These are phyloP conservation scores for Hypoxylon rickii DNA, from an alignment of 495 filamentous ascomycete genomes.

Conservation along the genomic window DNA sequence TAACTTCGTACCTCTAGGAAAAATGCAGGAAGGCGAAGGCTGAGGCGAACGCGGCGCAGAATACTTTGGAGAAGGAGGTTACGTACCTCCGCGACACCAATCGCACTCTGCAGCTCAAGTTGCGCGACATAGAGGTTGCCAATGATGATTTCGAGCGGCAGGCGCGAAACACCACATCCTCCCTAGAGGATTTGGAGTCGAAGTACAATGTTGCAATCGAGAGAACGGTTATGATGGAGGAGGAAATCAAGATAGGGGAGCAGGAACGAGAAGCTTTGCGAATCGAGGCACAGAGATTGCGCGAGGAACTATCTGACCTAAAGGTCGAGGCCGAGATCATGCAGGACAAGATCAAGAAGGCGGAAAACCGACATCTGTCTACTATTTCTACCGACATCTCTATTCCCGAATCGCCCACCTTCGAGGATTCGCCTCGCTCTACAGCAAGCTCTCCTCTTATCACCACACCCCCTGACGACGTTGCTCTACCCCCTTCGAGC, in stretches of 20 bases:
- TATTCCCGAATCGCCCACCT: constrained; percentile 58
- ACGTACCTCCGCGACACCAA: constrained; percentile 85
- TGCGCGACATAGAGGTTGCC: constrained; percentile 94
- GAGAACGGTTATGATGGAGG: constrained; percentile 87
- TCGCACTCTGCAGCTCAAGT: constrained; percentile 75
- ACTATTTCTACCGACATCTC: constrained; percentile 56
- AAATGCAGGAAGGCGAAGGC: constrained; percentile 96
- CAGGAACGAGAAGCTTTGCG: constrained; percentile 85
- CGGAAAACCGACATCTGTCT: constrained; percentile 56
- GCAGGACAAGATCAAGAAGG: constrained; percentile 83
- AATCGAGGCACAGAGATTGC: constrained; percentile 84
- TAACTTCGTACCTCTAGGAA: no score
- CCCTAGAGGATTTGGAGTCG: constrained; percentile 93
- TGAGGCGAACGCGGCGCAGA: constrained; percentile 82
- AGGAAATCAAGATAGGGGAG: constrained; percentile 88
- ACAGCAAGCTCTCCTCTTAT: constrained; percentile 75
- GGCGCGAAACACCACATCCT: constrained; percentile 89
- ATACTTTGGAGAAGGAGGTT: constrained; percentile 90
- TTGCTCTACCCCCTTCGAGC: constrained; percentile 55
- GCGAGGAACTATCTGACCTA: constrained; percentile 88
- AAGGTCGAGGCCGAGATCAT: constrained; percentile 94
- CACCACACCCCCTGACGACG: constrained; percentile 69
- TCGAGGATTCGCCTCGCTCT: constrained; percentile 61
- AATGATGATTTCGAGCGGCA: constrained; percentile 99
- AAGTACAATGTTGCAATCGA: constrained; percentile 96